These are phyloP conservation scores for Porogramme epimiltina DNA, from an alignment of 1,284 basidiomycete genomes.

Conservation along the genomic window DNA sequence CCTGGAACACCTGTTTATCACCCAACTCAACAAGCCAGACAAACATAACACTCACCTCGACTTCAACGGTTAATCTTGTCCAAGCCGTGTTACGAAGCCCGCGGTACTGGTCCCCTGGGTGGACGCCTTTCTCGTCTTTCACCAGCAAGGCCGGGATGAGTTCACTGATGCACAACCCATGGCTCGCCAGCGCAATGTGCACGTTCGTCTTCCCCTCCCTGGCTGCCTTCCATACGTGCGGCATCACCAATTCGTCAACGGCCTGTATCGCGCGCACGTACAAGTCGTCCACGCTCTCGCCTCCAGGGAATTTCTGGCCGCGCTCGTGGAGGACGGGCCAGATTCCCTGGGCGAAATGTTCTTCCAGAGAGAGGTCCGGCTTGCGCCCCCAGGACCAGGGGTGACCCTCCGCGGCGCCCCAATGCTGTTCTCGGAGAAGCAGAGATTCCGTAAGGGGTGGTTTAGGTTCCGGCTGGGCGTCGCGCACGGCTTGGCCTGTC, in stretches of 20 bases:
- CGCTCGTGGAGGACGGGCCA: conserved; percentile 54
- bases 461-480: conserved; percentile 52
- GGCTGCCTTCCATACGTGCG: conserved; percentile 50
- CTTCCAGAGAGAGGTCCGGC: conserved; percentile 41
- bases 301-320: conserved; percentile 64
- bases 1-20: too few species aligned
- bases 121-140: conserved; percentile 37
- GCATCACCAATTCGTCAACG: conserved; percentile 63
- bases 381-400: conserved; percentile 42
- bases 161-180: conserved; percentile 79
- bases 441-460: conserved; percentile 54
- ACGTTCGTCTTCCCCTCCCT: conserved; percentile 39
- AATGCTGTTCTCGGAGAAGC: conserved; percentile 67
- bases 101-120: conserved; percentile 39
- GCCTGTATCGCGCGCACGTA: conserved; percentile 57
- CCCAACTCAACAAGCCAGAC: background rate
- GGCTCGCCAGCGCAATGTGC: conserved; percentile 77
- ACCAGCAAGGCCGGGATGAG: conserved; percentile 53
- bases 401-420: conserved; percentile 76
- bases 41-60: conserved; percentile 39
- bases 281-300: conserved; percentile 76
- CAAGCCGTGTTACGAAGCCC: conserved; percentile 74
- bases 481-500: conserved; percentile 67
- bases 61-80: conserved; percentile 55
- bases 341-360: conserved; percentile 52